phyloP scores from a whole-genome alignment of 1,139 yeast genomes.

The Yamadazyma sp. region DNA sequence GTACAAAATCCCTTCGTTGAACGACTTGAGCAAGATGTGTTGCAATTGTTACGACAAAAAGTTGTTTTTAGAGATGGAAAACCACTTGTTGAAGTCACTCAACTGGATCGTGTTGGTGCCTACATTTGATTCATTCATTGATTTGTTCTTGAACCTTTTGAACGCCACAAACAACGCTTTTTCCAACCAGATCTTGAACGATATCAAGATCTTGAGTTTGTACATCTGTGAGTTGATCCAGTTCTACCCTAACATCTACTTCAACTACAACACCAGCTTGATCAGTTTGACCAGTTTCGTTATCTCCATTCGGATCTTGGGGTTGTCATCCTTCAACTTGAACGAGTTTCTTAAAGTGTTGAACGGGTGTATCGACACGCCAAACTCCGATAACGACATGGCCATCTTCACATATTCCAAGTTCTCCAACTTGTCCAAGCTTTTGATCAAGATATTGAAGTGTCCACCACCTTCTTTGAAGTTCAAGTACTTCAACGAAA shows the following conservation, averaged over 20 bases:
- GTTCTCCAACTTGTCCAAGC: constrained; percentile 17
- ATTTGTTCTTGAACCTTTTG: constrained; percentile 42
- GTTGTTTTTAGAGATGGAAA: constrained; percentile 67
- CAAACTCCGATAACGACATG: constrained; percentile 1
- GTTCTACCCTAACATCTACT: constrained; percentile 60
- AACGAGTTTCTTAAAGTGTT: constrained; percentile 15
- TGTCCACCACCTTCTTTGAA: constrained; percentile 49
- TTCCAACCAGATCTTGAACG: constrained; percentile 24
- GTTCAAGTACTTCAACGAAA: constrained; percentile 41
- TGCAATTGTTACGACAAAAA: constrained; percentile 61
- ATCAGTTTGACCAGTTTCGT: constrained; percentile 55
- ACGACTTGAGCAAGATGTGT: constrained; percentile 58
- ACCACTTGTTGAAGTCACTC: constrained; percentile 59
- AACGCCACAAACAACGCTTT: not conserved
- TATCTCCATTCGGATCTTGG: constrained; percentile 22
- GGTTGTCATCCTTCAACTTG: constrained; percentile 30
- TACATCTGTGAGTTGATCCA: constrained; percentile 67
- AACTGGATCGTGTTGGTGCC: constrained; percentile 59
- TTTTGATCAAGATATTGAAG: constrained; percentile 40
- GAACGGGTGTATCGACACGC: constrained; percentile 11
- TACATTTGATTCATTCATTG: constrained; percentile 63
- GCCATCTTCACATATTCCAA: constrained; percentile 16
- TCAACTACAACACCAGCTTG: constrained; percentile 54
- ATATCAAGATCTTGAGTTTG: constrained; percentile 54
- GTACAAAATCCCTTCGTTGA: constrained; percentile 59